Evolutionary conservation across 441 rosid species (phyloP).

Genomic region (Biscutella laevigata): DNA sequence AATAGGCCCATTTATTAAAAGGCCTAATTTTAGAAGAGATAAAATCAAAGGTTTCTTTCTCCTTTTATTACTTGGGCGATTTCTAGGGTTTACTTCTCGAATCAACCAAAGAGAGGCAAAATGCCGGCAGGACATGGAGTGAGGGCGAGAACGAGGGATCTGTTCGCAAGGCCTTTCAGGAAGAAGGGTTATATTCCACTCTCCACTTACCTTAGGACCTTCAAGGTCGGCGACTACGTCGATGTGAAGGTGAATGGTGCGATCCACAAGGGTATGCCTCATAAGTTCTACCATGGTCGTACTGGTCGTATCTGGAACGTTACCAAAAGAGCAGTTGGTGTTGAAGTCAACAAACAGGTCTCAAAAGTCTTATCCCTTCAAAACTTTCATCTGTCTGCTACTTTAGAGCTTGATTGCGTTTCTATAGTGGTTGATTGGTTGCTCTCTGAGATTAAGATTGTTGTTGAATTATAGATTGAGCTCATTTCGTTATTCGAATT

Average conservation of each 20-base stretch:
- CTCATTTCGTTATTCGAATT: neutral
- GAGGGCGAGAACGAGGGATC: constrained; percentile 75
- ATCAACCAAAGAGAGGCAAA: neutral
- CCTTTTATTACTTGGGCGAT: too few relatives aligned
- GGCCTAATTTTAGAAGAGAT: too few relatives aligned
- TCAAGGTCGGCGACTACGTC: constrained; percentile 77
- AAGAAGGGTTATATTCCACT: constrained; percentile 90
- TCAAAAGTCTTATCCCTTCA: neutral
- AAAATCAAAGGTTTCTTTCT: too few relatives aligned
- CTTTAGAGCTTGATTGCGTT: too few relatives aligned
- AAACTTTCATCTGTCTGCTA: too few relatives aligned
- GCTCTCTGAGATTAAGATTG: neutral
- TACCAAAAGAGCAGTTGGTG: constrained; percentile 90
- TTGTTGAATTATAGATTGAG: neutral
- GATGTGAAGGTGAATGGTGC: constrained; percentile 92
- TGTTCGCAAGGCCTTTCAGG: constrained; percentile 73
- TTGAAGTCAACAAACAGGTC: constrained; percentile 92
- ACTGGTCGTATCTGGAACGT: constrained; percentile 92
- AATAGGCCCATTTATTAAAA: too few relatives aligned
- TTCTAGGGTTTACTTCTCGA: too few relatives aligned
- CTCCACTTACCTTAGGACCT: constrained; percentile 68
- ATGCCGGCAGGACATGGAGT: constrained; percentile 91
- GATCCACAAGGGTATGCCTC: constrained; percentile 97
- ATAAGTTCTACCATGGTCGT: constrained; percentile 94
- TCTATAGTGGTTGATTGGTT: too few relatives aligned